Evolutionary conservation across 805 yeast genomes (phyloP), one percentile per base, ranked within the genome.

Genomic region (Yamadazyma philogaea): DNA sequence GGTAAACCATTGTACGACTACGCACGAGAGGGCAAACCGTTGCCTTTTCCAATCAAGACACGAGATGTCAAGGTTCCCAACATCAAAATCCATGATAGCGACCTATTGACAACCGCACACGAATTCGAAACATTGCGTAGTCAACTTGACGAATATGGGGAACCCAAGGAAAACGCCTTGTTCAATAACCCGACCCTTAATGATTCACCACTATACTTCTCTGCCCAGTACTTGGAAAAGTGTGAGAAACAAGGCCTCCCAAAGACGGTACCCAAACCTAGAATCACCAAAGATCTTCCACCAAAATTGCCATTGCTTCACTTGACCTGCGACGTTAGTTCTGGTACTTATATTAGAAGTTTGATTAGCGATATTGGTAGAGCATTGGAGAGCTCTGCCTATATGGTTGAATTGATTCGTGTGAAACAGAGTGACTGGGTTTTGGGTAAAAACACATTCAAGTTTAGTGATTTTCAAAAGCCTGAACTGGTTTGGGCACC

Each of bases 1-100:
- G 99, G 99, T 14, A 88, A 82, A 64, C 95, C 96, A 3, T 67
- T 95, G 37, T 89, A 95, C 59, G 96, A 91, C 54, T 93, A 93
- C 60, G 99, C 99, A 1, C 74, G 99, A 49, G 78, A 84, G 48
- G 95, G 95, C 0, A 68, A 77, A 19, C 91, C 96, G 0, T 71
- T 93, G 16, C 99, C 99, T 0, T 75, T 78, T 38, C 77, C 83
- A n/a, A 87, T 95, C 40, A 81, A 85, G 54, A 76, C 86, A 1
- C 74, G 99, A 51, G 78, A 79, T 21, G 88, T 88, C 11, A 72
- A 69, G 22, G 75, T 93, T 2, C 63, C 68, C 50, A 75, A 72
- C 28, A 55, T 88, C 32, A 69, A 72, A 8, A 63, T 90, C 1
- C 66, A 68, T 32, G 68, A 68, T 7, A 70, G 66, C 37, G 85